Conservation (phyloP, 2,329 filamentous ascomycete species). For the Trichoderma sp. region DNA sequence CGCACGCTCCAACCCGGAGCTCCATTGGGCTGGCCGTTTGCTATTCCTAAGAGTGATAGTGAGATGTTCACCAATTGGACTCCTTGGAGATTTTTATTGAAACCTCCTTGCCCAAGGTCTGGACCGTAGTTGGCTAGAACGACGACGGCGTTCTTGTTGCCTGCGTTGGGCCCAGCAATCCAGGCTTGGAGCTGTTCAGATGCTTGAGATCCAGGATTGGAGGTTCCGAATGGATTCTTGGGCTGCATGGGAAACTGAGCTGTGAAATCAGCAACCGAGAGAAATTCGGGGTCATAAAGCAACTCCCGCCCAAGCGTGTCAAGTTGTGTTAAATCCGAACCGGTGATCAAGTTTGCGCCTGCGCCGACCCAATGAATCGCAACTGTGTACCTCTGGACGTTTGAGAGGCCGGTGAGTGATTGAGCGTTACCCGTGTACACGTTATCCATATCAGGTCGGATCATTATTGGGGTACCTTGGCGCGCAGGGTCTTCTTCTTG, state of each 20-base stretch:
- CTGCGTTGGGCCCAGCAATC: conserved; percentile 1
- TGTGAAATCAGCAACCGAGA: neutral
- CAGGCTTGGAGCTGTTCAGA: conserved; percentile 6
- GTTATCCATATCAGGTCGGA: conserved; percentile 12
- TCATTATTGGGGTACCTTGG: conserved; percentile 5
- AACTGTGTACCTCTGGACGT: conserved; percentile 10
- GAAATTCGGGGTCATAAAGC: neutral
- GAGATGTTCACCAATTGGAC: conserved; percentile 7
- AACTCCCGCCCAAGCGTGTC: neutral
- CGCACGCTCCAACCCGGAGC: conserved; percentile 8
- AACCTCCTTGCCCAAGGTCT: neutral
- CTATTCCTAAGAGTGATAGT: neutral
- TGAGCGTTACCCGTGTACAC: conserved; percentile 9
- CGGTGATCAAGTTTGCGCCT: conserved; percentile 2
- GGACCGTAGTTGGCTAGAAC: conserved; percentile 10
- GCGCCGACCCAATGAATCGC: conserved; percentile 13
- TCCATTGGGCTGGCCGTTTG: neutral
- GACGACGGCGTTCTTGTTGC: conserved; percentile 1
- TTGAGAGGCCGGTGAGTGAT: neutral
- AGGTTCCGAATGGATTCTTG: conserved; percentile 1
- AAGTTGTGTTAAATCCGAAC: neutral
- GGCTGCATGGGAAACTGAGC: conserved; percentile 8
- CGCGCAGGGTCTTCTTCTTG: conserved; percentile 12
- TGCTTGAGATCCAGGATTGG: neutral
- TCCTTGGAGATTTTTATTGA: neutral